A percentile compares a stretch with the other conserved stretches of the same genome.
Conservation (phyloP, 2,329 filamentous ascomycete genomes). For the Exophiala sp. region DNA sequence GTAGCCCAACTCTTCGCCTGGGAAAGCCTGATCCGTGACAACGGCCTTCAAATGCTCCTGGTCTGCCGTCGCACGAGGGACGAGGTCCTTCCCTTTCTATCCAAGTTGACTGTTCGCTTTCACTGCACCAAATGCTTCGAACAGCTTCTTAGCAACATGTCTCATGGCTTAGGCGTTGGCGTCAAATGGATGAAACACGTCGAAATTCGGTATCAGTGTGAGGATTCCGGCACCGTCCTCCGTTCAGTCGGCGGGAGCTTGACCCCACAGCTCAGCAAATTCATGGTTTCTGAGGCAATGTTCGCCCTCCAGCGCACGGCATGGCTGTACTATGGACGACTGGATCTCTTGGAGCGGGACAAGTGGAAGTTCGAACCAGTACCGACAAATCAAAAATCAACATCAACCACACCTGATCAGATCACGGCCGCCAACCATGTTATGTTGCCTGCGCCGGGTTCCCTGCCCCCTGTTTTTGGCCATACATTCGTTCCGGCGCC, state of each 20-base stretch:
- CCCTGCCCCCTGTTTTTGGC: neutral
- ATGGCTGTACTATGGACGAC: slow-evolving; percentile 14
- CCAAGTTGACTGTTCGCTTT: slow-evolving; percentile 7
- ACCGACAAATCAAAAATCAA: no score
- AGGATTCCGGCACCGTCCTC: neutral
- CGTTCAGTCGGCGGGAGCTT: neutral
- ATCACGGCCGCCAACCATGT: no score
- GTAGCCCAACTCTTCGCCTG: slow-evolving; percentile 7
- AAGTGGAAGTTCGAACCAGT: slow-evolving; percentile 10
- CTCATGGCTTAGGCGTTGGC: slow-evolving; percentile 20
- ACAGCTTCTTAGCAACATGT: slow-evolving; percentile 12
- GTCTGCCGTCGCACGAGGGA: slow-evolving; percentile 4
- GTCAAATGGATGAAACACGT: slow-evolving; percentile 18
- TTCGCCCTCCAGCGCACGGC: slow-evolving; percentile 1
- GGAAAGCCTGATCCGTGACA: slow-evolving; percentile 13
- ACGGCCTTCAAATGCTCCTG: slow-evolving; percentile 16
- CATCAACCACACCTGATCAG: no score
- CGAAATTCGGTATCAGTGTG: slow-evolving; percentile 10
- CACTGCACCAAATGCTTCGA: slow-evolving; percentile 19
- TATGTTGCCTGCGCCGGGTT: no score
- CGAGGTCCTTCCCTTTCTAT: slow-evolving; percentile 12
- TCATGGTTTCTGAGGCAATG: slow-evolving; percentile 9
- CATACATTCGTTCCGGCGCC: neutral
- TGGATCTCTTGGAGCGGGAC: slow-evolving; percentile 10
- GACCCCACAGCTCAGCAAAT: slow-evolving; percentile 1